Conservation (phyloP, 148 eudicot genomes). For the Camellia lanceoleosa region DNA sequence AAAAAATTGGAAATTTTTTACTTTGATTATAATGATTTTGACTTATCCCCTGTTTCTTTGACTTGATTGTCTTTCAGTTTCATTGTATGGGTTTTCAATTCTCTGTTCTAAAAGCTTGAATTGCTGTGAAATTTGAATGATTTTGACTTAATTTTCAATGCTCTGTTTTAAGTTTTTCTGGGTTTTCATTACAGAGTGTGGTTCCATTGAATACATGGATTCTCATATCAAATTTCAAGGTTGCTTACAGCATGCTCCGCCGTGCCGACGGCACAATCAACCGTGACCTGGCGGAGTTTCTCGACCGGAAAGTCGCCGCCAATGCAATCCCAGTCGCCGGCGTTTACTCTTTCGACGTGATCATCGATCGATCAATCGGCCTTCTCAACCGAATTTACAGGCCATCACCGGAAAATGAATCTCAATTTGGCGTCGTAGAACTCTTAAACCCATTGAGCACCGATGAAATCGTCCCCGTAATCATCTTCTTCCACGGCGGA, state of each 20-base stretch:
- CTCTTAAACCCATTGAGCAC: constrained; percentile 57
- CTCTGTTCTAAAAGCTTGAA: background rate
- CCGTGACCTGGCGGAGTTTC: constrained; percentile 60
- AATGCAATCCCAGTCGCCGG: constrained; percentile 61
- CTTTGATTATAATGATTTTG: constrained; percentile 14
- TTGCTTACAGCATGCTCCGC: constrained; percentile 70
- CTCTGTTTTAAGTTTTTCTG: background rate
- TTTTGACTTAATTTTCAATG: background rate
- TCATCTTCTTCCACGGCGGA: constrained; percentile 79
- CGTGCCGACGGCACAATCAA: constrained; percentile 77
- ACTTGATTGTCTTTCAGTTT: background rate
- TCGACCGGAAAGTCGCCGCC: constrained; percentile 71
- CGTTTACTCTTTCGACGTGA: constrained; percentile 64
- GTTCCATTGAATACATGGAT: constrained; percentile 86
- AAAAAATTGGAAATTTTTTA: background rate
- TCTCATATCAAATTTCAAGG: constrained; percentile 79
- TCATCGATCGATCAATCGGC: constrained; percentile 42
- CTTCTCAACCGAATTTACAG: constrained; percentile 59
- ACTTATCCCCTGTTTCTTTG: constrained; percentile 3
- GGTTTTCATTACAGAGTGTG: constrained; percentile 40
- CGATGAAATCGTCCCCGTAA: constrained; percentile 56
- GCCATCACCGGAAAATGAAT: constrained; percentile 32
- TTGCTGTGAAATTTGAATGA: background rate
- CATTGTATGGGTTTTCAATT: constrained; percentile 5
- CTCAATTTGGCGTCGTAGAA: constrained; percentile 38